Evolutionary conservation across 2,329 filamentous ascomycete species (phyloP).

Genomic region (Westerdykella ornata): DNA sequence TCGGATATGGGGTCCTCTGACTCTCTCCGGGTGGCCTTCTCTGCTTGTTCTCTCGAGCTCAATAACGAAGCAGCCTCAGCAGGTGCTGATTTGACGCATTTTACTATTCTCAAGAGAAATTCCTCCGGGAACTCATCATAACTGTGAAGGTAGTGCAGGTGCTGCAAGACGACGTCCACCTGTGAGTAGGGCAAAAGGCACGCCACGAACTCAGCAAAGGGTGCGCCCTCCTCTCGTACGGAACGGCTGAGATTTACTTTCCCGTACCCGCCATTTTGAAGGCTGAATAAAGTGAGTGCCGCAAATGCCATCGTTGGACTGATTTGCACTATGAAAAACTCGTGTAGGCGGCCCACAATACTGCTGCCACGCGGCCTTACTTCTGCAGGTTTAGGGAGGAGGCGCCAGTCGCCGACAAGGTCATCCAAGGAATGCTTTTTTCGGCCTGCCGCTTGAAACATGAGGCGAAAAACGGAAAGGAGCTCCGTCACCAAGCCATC

Average conservation of each 20-base stretch:
- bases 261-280: too few species aligned
- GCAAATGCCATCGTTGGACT: constrained; percentile 21
- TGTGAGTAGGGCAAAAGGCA: constrained; percentile 18
- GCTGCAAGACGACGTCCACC: constrained; percentile 9
- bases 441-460: constrained; percentile 27
- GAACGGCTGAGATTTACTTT: constrained; percentile 1
- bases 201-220: constrained; percentile 24
- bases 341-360: not conserved
- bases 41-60: constrained; percentile 2
- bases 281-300: constrained; percentile 26
- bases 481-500: constrained; percentile 23
- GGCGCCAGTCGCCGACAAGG: constrained; percentile 20
- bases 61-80: constrained; percentile 14
- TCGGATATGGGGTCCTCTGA: constrained; percentile 1
- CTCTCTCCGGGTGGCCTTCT: not conserved
- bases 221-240: constrained; percentile 16
- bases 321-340: not conserved
- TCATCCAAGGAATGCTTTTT: constrained; percentile 12
- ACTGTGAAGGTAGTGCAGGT: constrained; percentile 4
- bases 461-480: constrained; percentile 28
- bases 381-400: constrained; percentile 5
- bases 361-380: not conserved
- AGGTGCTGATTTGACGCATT: constrained; percentile 19
- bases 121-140: constrained; percentile 13
- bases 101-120: constrained; percentile 10